Base-by-base conservation (phyloP, 2,329 filamentous ascomycete genomes). In the Aureobasidium sp. region DNA sequence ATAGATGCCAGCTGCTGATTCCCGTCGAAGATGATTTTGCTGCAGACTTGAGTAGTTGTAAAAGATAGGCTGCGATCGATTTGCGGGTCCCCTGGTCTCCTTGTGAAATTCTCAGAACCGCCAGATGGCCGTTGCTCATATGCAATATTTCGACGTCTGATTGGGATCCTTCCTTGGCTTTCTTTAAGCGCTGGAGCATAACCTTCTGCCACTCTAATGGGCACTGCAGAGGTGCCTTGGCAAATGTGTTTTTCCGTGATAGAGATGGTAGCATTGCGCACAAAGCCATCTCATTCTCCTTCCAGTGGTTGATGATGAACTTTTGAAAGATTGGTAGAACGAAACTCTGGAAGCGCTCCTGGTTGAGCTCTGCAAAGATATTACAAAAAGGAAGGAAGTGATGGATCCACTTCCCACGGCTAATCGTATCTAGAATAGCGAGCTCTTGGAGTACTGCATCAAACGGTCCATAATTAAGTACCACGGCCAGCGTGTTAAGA, bases 331-430 rank as follows among this genome's bases (percentile, higher is more conserved):
- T 83, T 32, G 82, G 84, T 6, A 90, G 75, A 27, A 95, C 78
- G n/a, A 96, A 74, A 58, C 81, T 84, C 51, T 83, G 79, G 64
- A 97, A 98, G 34, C 87, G 79, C 50, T 84, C 79, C 1, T 78
- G 66, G 40, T 90, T 84, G 30, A 94, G 74, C 51, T 88, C 79
- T 0, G 88, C 84, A 60, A 93, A 84, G 49, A 88, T 84, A 12
- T 85, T 84, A 68, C 89, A 96, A 68, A 97, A 95, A 0, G 83
- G 79, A 38, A 97, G 78, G 66, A 95, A 97, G 73, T 84, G 85
- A 48, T 70, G 70, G 62, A 84, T 80, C 62, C 90, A 77, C 1
- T 78, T 77, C 39, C 85, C 81, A 48, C 79, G 78, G 3, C 80
- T 82, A 42, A 95, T 71, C 3, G 74, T 72, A 29, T 84, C 80